Evolutionary conservation across 1,139 yeast species (phyloP).

Genomic region (Taphrina pruni): DNA sequence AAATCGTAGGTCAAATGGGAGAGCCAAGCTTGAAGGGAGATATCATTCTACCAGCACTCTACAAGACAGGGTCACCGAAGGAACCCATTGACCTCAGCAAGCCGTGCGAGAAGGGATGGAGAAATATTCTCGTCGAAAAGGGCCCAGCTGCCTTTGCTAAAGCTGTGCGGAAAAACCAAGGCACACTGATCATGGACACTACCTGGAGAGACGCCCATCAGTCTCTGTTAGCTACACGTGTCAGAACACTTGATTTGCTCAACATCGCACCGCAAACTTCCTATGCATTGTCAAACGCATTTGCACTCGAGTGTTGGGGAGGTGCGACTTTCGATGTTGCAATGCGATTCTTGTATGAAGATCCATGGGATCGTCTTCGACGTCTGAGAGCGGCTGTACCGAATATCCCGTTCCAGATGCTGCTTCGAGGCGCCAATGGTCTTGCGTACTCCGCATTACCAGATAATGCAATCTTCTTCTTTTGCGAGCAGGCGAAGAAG

Average conservation of each 20-base stretch:
- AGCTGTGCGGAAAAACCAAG: conserved; percentile 81
- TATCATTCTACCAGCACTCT: conserved; percentile 75
- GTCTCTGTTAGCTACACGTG: conserved; percentile 95
- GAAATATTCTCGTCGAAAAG: conserved; percentile 77
- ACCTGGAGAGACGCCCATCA: conserved; percentile 99
- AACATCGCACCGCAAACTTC: conserved; percentile 95
- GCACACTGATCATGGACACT: conserved; percentile 93
- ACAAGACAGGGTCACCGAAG: conserved; percentile 62
- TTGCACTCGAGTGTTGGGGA: conserved; percentile 99
- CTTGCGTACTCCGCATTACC: conserved; percentile 97
- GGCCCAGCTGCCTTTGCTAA: conserved; percentile 91
- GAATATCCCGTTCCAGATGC: conserved; percentile 98
- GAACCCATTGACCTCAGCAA: conserved; percentile 61
- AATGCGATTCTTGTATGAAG: conserved; percentile 97
- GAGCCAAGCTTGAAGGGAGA: conserved; percentile 78
- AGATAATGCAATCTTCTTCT: conserved; percentile 97
- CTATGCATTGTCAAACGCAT: conserved; percentile 85
- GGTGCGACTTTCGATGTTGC: conserved; percentile 99
- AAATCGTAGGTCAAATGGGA: conserved; percentile 94
- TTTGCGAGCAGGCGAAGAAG: conserved; percentile 90
- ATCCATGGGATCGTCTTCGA: conserved; percentile 97
- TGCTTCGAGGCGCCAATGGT: conserved; percentile 98
- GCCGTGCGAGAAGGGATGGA: conserved; percentile 82
- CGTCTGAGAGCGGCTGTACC: conserved; percentile 88
- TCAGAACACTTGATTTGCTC: conserved; percentile 87